Conservation (phyloP, 2,329 filamentous ascomycete genomes). For the Stachybotrys chartarum region DNA sequence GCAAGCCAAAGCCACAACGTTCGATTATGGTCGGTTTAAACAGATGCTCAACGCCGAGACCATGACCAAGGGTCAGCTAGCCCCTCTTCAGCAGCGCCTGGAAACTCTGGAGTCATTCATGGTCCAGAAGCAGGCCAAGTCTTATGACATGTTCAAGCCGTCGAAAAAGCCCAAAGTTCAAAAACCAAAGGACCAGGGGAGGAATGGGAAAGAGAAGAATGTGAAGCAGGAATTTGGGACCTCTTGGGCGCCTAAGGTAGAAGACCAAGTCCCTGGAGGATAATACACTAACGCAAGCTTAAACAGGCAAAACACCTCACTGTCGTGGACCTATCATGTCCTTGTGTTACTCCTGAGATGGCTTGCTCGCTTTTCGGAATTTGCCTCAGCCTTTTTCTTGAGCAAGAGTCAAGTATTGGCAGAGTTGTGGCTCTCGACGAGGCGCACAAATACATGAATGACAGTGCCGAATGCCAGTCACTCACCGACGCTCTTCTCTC, state of each 20-base stretch:
- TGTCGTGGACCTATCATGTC: slow-evolving; percentile 64
- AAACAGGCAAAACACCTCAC: slow-evolving; percentile 24
- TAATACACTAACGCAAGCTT: neutral
- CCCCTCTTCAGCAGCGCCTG: slow-evolving; percentile 37
- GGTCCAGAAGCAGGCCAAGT: neutral
- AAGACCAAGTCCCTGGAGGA: neutral
- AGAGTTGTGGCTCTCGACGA: slow-evolving; percentile 67
- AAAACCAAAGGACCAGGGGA: neutral
- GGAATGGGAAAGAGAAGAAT: neutral
- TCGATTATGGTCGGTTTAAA: slow-evolving; percentile 46
- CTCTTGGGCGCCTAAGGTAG: slow-evolving; percentile 12
- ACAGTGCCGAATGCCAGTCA: slow-evolving; percentile 41
- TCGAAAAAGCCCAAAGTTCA: neutral
- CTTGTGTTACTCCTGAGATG: slow-evolving; percentile 58
- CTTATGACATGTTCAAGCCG: neutral
- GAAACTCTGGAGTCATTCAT: slow-evolving; percentile 45
- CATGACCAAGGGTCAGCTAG: slow-evolving; percentile 41
- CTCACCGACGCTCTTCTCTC: slow-evolving; percentile 57
- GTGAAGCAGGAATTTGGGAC: slow-evolving; percentile 2
- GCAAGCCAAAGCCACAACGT: slow-evolving; percentile 23
- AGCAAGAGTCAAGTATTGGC: slow-evolving; percentile 37
- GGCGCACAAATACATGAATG: slow-evolving; percentile 68
- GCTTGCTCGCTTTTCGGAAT: slow-evolving; percentile 70
- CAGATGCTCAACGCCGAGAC: slow-evolving; percentile 16
- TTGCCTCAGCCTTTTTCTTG: slow-evolving; percentile 58